phyloP scores from a whole-genome alignment of 2,329 filamentous ascomycete genomes.

The Nemania sp. region DNA sequence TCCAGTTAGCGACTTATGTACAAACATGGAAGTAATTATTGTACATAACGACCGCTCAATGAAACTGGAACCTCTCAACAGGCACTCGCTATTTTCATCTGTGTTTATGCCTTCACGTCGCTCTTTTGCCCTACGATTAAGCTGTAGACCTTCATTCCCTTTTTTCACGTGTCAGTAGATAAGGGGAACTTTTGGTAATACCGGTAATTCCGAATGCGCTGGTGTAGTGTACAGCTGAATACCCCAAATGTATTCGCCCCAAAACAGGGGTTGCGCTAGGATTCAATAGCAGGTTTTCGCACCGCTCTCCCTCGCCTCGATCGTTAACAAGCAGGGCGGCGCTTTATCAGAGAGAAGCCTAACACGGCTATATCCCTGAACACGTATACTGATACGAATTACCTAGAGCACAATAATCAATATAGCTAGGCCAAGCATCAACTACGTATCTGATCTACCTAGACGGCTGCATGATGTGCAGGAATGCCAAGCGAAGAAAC shows the following conservation, averaged over 20 bases:
- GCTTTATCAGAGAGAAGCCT: too few species aligned
- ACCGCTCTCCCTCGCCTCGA: too few species aligned
- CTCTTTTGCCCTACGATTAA: background rate
- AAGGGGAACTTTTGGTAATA: too few species aligned
- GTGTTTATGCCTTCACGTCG: background rate
- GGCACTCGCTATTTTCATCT: background rate
- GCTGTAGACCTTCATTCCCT: background rate
- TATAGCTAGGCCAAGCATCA: background rate
- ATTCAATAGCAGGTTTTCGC: background rate
- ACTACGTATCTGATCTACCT: too few species aligned
- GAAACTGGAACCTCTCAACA: background rate
- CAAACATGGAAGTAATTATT: background rate
- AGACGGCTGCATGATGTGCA: too few species aligned
- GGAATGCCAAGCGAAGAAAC: conserved; percentile 12
- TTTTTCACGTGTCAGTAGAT: background rate
- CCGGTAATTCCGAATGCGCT: too few species aligned
- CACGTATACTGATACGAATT: too few species aligned
- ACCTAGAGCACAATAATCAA: background rate
- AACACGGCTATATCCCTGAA: too few species aligned
- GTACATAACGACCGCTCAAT: conserved; percentile 6
- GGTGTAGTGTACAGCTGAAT: background rate
- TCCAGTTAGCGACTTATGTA: background rate
- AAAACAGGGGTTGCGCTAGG: background rate
- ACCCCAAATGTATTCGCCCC: background rate
- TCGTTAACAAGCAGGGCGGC: too few species aligned